These are phyloP conservation scores for Sugiyamaella pinicola DNA, from an alignment of 1,139 yeast genomes.

Conservation along the genomic window DNA sequence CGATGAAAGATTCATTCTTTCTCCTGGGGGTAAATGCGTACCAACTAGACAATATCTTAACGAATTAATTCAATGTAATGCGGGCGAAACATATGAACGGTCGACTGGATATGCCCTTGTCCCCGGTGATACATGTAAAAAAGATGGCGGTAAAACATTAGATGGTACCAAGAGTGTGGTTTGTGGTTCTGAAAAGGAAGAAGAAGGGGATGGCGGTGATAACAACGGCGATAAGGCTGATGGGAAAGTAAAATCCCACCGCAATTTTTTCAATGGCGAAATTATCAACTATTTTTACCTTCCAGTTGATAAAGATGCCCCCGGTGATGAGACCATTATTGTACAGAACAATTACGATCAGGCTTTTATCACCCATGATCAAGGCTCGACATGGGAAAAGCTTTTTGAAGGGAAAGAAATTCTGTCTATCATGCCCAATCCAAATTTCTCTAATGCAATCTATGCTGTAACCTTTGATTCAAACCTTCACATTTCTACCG, in stretches of 20 bases:
- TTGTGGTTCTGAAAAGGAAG: constrained; percentile 22
- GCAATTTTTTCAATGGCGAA: constrained; percentile 38
- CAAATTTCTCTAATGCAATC: constrained; percentile 62
- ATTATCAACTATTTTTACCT: constrained; percentile 62
- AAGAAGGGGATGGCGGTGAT: constrained; percentile 5
- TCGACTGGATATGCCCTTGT: constrained; percentile 45
- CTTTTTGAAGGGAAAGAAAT: constrained; percentile 54
- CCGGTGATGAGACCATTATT: constrained; percentile 63
- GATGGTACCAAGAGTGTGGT: constrained; percentile 30
- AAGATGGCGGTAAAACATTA: constrained; percentile 29
- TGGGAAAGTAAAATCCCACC: constrained; percentile 12
- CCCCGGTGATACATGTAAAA: constrained; percentile 54
- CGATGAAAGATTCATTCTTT: constrained; percentile 54
- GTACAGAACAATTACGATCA: constrained; percentile 56
- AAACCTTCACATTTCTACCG: constrained; percentile 56
- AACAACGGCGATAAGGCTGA: constrained; percentile 16
- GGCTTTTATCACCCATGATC: constrained; percentile 72
- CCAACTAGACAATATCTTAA: constrained; percentile 46
- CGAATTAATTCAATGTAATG: constrained; percentile 26
- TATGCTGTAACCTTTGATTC: constrained; percentile 57
- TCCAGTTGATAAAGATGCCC: constrained; percentile 43
- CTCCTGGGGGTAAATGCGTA: constrained; percentile 54
- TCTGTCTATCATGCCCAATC: constrained; percentile 59
- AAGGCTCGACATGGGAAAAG: constrained; percentile 63
- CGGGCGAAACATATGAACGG: constrained; percentile 26